Evolutionary conservation across 768 basidiomycete genomes (phyloP).

Genomic region (Psilocybe cyanescens): DNA sequence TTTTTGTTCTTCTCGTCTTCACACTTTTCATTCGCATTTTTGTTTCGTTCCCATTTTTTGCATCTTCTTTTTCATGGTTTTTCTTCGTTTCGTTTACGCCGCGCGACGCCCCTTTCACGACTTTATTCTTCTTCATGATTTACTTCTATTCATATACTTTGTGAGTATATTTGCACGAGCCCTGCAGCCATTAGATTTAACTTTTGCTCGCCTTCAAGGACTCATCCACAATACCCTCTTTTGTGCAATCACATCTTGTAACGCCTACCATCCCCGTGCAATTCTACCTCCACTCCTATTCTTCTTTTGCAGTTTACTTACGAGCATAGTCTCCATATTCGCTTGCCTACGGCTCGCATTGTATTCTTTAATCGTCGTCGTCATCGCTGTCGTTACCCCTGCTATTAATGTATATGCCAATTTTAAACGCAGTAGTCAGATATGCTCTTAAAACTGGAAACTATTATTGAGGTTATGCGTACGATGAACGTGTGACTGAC

Average conservation of each 20-base stretch:
- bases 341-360: conserved; percentile 15
- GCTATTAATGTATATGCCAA: background rate
- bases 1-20: background rate
- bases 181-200: background rate
- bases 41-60: conserved; percentile 10
- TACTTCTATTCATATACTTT: conserved; percentile 15
- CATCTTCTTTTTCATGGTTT: conserved; percentile 6
- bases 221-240: conserved; percentile 11
- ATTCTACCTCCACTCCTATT: conserved; percentile 2
- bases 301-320: conserved; percentile 6
- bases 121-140: conserved; percentile 13
- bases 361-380: conserved; percentile 7
- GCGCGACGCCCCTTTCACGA: conserved; percentile 22
- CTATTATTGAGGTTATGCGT: background rate
- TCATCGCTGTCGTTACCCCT: background rate
- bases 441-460: background rate
- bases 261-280: conserved; percentile 5
- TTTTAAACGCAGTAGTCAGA: background rate
- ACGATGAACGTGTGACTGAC: background rate
- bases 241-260: conserved; percentile 3
- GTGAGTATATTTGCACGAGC: conserved; percentile 12
- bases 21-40: conserved; percentile 5
- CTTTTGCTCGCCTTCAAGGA: conserved; percentile 20
- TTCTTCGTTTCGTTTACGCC: conserved; percentile 8
- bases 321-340: conserved; percentile 11